A percentile compares a stretch with the other conserved stretches of the same genome.
Conservation (phyloP, 2,329 filamentous ascomycete genomes). For the Trichoderma koningii region DNA sequence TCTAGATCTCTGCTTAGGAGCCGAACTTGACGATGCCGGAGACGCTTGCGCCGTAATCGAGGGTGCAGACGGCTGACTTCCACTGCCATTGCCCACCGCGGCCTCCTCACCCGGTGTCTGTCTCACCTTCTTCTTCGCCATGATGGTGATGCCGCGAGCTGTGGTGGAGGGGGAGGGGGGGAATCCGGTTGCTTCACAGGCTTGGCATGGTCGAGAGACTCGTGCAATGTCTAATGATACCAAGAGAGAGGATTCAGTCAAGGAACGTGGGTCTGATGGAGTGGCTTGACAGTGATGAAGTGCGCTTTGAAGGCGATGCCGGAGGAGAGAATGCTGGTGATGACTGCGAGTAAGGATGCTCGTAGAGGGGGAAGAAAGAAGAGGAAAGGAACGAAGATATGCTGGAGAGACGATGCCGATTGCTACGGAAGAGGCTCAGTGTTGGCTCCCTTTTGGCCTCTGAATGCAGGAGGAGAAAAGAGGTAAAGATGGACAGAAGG, state of each 20-base stretch:
- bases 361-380: neutral
- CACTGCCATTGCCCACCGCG: neutral
- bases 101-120: constrained; percentile 38
- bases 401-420: neutral
- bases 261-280: constrained; percentile 12
- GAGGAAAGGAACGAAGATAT: neutral
- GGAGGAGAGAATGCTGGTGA: neutral
- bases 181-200: neutral
- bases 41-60: neutral
- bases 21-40: constrained; percentile 11
- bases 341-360: neutral
- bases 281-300: neutral
- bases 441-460: neutral
- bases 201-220: neutral
- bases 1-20: constrained; percentile 22
- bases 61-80: neutral
- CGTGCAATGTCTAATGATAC: neutral
- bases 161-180: neutral
- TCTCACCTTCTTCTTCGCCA: constrained; percentile 54
- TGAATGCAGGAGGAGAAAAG: neutral
- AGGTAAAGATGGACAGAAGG: neutral
- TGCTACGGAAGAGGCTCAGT: neutral
- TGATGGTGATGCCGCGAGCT: constrained; percentile 31
- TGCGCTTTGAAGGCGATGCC: neutral
- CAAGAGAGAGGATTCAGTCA: neutral